Evolutionary conservation across 305 asterid species (phyloP).

Genomic region (Solanum hybrid): DNA sequence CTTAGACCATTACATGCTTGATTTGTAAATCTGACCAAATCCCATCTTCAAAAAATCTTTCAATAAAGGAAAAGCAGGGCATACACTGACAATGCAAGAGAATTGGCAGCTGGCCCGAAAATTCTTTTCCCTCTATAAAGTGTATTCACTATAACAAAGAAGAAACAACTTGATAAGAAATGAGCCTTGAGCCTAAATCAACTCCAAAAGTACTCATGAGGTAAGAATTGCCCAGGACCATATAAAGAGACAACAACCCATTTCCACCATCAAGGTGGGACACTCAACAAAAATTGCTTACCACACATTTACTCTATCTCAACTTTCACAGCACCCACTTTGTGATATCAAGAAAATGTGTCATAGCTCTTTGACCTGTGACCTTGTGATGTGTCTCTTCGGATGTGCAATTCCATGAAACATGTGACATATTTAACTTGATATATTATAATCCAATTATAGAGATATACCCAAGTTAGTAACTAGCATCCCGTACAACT

Average conservation of each 20-base stretch:
- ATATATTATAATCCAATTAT: background rate
- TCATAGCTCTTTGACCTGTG: background rate
- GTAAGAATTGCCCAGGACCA: background rate
- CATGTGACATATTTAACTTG: background rate
- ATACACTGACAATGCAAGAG: background rate
- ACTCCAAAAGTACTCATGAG: background rate
- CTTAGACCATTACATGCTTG: background rate
- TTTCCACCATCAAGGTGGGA: background rate
- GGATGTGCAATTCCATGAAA: background rate
- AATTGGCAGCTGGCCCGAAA: background rate
- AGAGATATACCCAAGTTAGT: background rate
- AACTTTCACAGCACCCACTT: background rate
- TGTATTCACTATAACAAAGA: background rate
- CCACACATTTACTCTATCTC: background rate
- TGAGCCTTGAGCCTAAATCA: background rate
- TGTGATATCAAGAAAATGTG: background rate
- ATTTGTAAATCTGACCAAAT: background rate
- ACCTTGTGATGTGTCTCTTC: background rate
- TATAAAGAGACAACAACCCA: background rate
- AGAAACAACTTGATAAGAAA: background rate
- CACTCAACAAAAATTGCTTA: background rate
- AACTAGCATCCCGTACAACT: background rate
- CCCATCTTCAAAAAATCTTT: background rate
- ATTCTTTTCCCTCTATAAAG: background rate
- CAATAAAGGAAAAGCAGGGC: background rate